These are phyloP conservation scores for Trichoderma sp. DNA, from an alignment of 2,329 filamentous ascomycete genomes.

Conservation along the genomic window DNA sequence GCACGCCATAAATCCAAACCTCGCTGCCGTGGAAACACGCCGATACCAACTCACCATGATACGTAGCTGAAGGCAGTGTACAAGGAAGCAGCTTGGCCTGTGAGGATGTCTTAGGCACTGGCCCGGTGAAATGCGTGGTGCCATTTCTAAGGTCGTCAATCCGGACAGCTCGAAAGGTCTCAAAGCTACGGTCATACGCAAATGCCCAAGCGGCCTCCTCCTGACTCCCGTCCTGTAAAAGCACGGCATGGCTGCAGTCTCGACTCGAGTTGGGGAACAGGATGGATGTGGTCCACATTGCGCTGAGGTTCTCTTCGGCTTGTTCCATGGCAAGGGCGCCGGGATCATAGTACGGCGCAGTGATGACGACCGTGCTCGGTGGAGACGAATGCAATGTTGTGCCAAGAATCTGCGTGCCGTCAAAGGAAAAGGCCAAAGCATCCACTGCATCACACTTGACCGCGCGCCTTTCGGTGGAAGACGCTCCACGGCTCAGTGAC, in stretches of 20 bases:
- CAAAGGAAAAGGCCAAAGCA: slow-evolving; percentile 71
- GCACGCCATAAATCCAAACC: slow-evolving; percentile 78
- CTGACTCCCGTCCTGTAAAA: slow-evolving; percentile 62
- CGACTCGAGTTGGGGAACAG: slow-evolving; percentile 79
- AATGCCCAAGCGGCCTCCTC: slow-evolving; percentile 75
- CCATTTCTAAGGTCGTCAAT: slow-evolving; percentile 75
- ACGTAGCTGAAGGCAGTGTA: slow-evolving; percentile 69
- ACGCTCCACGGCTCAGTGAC: slow-evolving; percentile 64
- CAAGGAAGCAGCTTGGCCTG: slow-evolving; percentile 65
- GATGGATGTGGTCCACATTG: slow-evolving; percentile 84
- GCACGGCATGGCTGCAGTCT: slow-evolving; percentile 74
- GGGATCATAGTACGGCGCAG: slow-evolving; percentile 77
- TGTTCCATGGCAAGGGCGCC: slow-evolving; percentile 66
- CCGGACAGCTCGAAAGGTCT: slow-evolving; percentile 75
- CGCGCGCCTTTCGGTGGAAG: slow-evolving; percentile 68
- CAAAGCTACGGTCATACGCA: slow-evolving; percentile 74
- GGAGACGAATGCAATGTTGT: slow-evolving; percentile 67
- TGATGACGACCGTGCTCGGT: slow-evolving; percentile 73
- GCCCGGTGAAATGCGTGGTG: slow-evolving; percentile 77
- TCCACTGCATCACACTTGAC: slow-evolving; percentile 80
- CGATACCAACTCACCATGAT: slow-evolving; percentile 69
- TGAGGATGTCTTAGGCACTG: slow-evolving; percentile 53
- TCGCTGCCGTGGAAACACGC: slow-evolving; percentile 72
- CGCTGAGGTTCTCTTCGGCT: slow-evolving; percentile 68
- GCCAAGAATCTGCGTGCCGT: slow-evolving; percentile 76